These are phyloP conservation scores for Beverwykella pulmonaria DNA, from an alignment of 495 filamentous ascomycete genomes.

Conservation along the genomic window DNA sequence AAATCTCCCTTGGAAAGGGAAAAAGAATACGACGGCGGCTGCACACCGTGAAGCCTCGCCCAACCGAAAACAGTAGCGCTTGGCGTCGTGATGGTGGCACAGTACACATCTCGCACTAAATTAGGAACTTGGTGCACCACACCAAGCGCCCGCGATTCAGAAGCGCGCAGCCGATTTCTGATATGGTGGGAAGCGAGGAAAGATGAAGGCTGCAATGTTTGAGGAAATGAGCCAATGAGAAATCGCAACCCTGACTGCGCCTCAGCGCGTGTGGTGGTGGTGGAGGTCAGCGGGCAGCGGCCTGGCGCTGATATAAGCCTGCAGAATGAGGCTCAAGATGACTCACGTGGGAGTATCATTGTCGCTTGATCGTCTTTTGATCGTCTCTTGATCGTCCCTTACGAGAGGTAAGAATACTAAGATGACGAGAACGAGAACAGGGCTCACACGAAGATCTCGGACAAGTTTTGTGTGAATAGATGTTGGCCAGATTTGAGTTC, in stretches of 20 bases:
- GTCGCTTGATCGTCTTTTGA: background rate
- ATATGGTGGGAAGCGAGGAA: background rate
- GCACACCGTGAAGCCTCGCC: background rate
- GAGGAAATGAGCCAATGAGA: background rate
- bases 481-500: background rate
- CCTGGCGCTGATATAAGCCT: constrained; percentile 3
- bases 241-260: background rate
- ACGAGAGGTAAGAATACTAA: too few relatives aligned
- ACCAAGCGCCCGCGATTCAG: constrained; percentile 2
- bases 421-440: background rate
- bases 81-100: constrained; percentile 5
- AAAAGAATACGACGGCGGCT: background rate
- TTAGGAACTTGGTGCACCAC: constrained; percentile 13
- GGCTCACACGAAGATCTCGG: background rate
- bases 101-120: background rate
- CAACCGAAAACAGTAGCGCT: background rate
- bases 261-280: background rate
- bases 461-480: background rate
- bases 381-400: too few relatives aligned
- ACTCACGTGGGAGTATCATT: background rate
- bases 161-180: constrained; percentile 7
- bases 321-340: constrained; percentile 5
- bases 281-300: constrained; percentile 1
- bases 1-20: background rate
- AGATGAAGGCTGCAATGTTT: background rate